Percentiles rank a stretch among this genome's conserved stretches.
Conservation (phyloP, 441 rosid genomes). For the Dalechampia spathulata region DNA sequence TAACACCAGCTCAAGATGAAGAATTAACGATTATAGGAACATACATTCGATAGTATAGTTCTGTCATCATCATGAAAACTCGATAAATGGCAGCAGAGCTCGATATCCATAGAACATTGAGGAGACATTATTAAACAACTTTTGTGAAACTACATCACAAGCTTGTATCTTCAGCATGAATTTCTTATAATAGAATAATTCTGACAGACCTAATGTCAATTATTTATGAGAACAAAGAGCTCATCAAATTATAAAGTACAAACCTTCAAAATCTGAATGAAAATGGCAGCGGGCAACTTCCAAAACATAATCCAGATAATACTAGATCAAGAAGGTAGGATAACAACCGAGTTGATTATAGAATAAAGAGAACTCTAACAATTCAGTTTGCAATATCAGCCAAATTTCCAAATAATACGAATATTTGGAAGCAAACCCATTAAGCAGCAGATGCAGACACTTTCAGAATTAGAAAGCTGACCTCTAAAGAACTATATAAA, state of each 20-base stretch:
- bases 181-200: neutral
- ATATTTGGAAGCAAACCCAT: neutral
- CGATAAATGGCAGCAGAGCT: no score
- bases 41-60: no score
- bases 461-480: constrained; percentile 1
- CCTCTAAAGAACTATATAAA: constrained; percentile 7
- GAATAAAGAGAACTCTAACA: neutral
- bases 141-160: no score
- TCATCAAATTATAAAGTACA: neutral
- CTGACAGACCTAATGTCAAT: neutral
- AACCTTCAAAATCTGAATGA: neutral
- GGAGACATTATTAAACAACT: no score
- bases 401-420: neutral
- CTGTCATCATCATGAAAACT: no score
- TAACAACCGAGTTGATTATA: neutral
- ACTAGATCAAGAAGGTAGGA: neutral
- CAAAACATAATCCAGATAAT: neutral
- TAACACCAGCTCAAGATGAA: no score
- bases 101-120: no score
- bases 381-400: neutral
- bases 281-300: neutral
- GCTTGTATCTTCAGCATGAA: neutral
- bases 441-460: neutral
- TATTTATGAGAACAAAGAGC: neutral
- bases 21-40: no score